Evolutionary conservation across 2,329 filamentous ascomycete genomes (phyloP), one percentile per base, ranked within the genome.

Genomic region (Lomentospora prolificans): DNA sequence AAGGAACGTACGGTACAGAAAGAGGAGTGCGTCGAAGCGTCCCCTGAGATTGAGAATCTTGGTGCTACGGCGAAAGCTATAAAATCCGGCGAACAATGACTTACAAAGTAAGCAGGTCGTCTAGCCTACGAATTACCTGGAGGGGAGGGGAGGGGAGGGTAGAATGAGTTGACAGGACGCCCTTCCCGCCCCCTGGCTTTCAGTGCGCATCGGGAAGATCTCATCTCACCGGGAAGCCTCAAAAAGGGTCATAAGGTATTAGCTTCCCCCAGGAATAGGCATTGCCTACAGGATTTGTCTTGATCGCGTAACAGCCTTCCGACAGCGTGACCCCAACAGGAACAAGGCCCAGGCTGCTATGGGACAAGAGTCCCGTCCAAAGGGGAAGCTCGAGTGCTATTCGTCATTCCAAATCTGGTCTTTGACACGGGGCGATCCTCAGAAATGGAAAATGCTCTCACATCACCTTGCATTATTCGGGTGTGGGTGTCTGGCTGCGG

Each of bases 341-440:
- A 2, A 36, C 2, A 41, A 48, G n/a, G 17, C 17, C 44, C 22
- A 25, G 17, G 44, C 44, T 22, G 22, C 30, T 33, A 6, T 12
- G 30, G 30, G 12, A 12, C 30, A 12, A 33, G 30, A 12, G 3
- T 22, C 22, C 24, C 12, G 5, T 22, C 22, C 17, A 48, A 48
- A 48, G 22, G 44, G 44, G 44, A 19, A 48, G 44, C 22, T 48
- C 12, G 44, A 25, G 24, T 12, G 44, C 17, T n/a, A 25, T 17
- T 17, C 44, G 24, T 48, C 44, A 48, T 48, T 48, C 36, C 44
- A 48, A 48, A 48, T 48, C 17, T 27, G 22, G 44, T 12, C 22
- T 48, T n/a, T 48, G 44, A 48, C 44, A 48, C 44, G 24, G 17
- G 44, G 44, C 17, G 44, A 48, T 48, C 44, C 44, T 48, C 44